Percentiles rank a stretch among this genome's conserved stretches.
Conservation (phyloP, 2,329 filamentous ascomycete genomes). For the Colletotrichum acutatum region DNA sequence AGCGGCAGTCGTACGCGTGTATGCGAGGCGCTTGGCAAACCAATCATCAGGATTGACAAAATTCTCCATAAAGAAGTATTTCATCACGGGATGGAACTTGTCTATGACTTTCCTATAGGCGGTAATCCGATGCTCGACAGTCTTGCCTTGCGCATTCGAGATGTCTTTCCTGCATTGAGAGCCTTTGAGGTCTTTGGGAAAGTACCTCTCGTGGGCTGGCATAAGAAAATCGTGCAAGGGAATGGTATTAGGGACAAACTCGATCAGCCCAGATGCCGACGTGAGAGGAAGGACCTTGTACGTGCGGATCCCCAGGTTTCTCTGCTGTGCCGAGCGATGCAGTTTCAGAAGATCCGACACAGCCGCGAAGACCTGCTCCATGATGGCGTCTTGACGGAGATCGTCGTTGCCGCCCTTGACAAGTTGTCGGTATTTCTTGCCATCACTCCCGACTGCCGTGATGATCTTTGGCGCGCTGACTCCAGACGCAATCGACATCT, state of each 20-base stretch:
- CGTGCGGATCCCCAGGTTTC: slow-evolving; percentile 89
- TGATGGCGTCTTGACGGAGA: slow-evolving; percentile 94
- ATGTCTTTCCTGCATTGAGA: slow-evolving; percentile 84
- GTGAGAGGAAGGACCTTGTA: slow-evolving; percentile 97
- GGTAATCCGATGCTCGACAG: slow-evolving; percentile 76
- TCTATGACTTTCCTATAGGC: slow-evolving; percentile 83
- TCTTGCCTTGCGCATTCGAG: slow-evolving; percentile 74
- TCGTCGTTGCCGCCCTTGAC: slow-evolving; percentile 98
- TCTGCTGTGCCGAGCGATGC: slow-evolving; percentile 87
- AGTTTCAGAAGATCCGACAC: slow-evolving; percentile 90
- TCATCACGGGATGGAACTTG: slow-evolving; percentile 91
- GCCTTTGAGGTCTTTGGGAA: slow-evolving; percentile 84
- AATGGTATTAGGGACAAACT: slow-evolving; percentile 95
- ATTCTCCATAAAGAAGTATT: slow-evolving; percentile 96
- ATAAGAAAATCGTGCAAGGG: slow-evolving; percentile 92
- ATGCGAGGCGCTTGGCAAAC: slow-evolving; percentile 90
- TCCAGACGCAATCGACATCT: slow-evolving; percentile 87
- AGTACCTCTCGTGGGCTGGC: slow-evolving; percentile 88
- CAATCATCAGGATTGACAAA: slow-evolving; percentile 96
- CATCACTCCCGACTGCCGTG: slow-evolving; percentile 82
- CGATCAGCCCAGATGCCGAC: slow-evolving; percentile 87
- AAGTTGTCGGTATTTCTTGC: slow-evolving; percentile 84
- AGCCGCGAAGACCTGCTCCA: slow-evolving; percentile 99
- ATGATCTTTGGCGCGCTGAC: slow-evolving; percentile 95
- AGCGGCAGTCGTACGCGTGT: slow-evolving; percentile 91